A percentile compares a stretch with the other conserved stretches of the same genome.
Conservation (phyloP, 2,329 filamentous ascomycete species). For the Ceratocystis colombiana region DNA sequence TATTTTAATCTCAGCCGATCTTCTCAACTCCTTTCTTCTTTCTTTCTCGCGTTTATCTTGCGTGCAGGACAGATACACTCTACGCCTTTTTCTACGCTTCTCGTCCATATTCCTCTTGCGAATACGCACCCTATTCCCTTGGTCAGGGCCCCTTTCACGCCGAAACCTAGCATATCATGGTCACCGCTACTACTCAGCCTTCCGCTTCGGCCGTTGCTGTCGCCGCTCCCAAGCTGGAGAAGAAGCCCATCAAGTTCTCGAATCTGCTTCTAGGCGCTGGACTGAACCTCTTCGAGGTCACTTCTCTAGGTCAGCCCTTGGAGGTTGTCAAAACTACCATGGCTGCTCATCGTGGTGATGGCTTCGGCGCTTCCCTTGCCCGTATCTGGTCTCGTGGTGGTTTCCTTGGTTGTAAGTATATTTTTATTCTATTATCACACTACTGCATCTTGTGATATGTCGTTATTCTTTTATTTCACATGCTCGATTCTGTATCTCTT, state of each 20-base stretch:
- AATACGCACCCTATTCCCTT: constrained; percentile 91
- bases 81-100: constrained; percentile 15
- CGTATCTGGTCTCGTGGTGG: constrained; percentile 93
- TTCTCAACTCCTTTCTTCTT: constrained; percentile 26
- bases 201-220: constrained; percentile 44
- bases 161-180: constrained; percentile 50
- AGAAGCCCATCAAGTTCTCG: constrained; percentile 99
- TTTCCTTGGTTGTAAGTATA: constrained; percentile 75
- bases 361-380: constrained; percentile 67
- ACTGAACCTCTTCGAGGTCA: constrained; percentile 89
- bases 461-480: neutral
- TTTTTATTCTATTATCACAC: constrained; percentile 3
- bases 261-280: constrained; percentile 91
- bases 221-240: constrained; percentile 59
- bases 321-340: constrained; percentile 99
- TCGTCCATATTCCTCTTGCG: constrained; percentile 38
- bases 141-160: constrained; percentile 75
- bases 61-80: neutral
- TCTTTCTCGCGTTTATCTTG: constrained; percentile 1
- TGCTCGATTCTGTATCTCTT: neutral
- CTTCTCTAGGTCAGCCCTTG: constrained; percentile 62
- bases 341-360: constrained; percentile 89
- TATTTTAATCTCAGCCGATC: constrained; percentile 20
- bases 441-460: neutral
- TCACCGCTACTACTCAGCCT: constrained; percentile 45